Base-by-base conservation (phyloP, 208 protist species). In the Trypanosoma avium region DNA sequence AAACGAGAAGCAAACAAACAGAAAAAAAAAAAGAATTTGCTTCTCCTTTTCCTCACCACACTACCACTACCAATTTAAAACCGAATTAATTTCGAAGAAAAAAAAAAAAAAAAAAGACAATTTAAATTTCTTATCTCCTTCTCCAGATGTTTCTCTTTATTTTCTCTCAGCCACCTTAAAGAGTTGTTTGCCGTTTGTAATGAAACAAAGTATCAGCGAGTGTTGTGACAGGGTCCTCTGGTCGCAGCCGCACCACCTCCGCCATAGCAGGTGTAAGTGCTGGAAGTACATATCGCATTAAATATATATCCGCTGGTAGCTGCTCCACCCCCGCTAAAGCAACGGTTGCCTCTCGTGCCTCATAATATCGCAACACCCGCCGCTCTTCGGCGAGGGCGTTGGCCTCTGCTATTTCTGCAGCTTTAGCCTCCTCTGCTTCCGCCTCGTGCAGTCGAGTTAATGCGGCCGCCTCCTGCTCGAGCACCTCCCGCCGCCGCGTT, bases 231-330 rank as follows among this genome's bases (percentile, higher is more conserved):
- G 97, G 95, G 56, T 98, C 93, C 8, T 96, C 88, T 9, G 95
- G 86, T 4, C 91, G 92, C 73, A 81, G 61, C 47, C 94, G 79
- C 77, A 84, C 81, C 15, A 97, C 86, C 64, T 96, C 84, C 32
- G 91, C 78, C 49, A 98, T 80, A 38, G 82, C 77, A n/a, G 88
- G 82, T 9, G 92, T 97, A 38, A 98, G 76, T 48, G 79, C 90
- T 29, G 95, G 95, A 59, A 98, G 55, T 13, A 98, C 93, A 48
- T 97, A 89, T 54, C 73, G 79, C 92, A 98, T 98, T 42, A 98
- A 64, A 60, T 97, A 98, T 56, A 75, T 72, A 60, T 96, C 77
- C 49, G 81, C 78, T n/a, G 93, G 93, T 67, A 93, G 47, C 35
- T 33, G 7, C 50, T 68, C 64, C 38, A 75, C 45, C 12, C 49